Evolutionary conservation across 2,329 filamentous ascomycete genomes (phyloP), one percentile per base, ranked within the genome.

Genomic region (Alternaria rosae): DNA sequence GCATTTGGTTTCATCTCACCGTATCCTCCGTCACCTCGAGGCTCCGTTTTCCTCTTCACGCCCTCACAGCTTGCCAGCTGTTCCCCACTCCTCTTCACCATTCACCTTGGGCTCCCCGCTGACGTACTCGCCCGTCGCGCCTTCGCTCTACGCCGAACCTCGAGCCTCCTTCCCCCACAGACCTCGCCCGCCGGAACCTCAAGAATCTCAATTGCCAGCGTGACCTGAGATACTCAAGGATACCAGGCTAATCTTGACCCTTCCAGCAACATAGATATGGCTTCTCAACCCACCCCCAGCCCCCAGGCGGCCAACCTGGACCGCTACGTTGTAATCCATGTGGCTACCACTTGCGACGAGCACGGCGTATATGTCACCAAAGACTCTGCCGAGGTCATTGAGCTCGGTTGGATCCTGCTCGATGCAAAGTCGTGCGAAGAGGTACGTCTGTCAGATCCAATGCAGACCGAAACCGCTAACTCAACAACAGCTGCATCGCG

Each of bases 321-420:
- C 84, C 92, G 94, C 81, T 99, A 97, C 83, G 91, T 97, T 70
- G 92, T 99, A 77, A 97, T 98, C 80, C 95, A 99, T 82, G 94
- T 98, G 77, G 95, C 95, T 68, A 99, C 95, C 35, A 99, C 95
- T 72, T 99, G 95, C 83, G 95, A 99, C 81, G 95, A 99, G 82
- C 95, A 99, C 83, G 95, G 95, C 67, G 95, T 99, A 70, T 99
- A 99, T 82, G 95, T 99, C 62, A 99, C 95, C 63, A 98, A 98
- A 83, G 95, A 99, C 83, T 98, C 95, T 62, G 95, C 95, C 66
- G 95, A 99, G 85, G 95, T 99, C 70, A 99, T 99, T 81, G 95
- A 99, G 87, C 87, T 99, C 78, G 95, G 94, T 68, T 99, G 95
- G 95, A 97, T 98, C 78, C 84, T 99, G 76, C 86, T 97, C 67